These are phyloP conservation scores for Glycine latifolia DNA, from an alignment of 306 rosid genomes.

Conservation along the genomic window DNA sequence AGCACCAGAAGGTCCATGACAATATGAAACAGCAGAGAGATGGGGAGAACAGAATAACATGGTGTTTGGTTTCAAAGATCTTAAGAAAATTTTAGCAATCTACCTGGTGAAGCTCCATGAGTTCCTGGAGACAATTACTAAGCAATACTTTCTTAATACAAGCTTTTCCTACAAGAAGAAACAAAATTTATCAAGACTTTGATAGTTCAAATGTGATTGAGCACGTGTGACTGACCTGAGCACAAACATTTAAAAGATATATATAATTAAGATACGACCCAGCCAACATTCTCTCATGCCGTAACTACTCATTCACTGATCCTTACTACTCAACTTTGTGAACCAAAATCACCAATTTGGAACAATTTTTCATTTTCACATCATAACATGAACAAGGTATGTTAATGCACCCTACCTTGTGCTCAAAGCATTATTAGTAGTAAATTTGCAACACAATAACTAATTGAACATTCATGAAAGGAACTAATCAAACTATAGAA, in stretches of 20 bases:
- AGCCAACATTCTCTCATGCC: not conserved
- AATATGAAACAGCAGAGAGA: constrained; percentile 17
- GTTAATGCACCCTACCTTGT: not conserved
- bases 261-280: not conserved
- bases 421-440: not conserved
- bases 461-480: not conserved
- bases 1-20: constrained; percentile 4
- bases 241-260: not conserved
- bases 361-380: not conserved
- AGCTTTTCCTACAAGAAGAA: constrained; percentile 73
- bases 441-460: not conserved
- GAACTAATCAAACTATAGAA: constrained; percentile 21
- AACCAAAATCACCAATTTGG: not conserved
- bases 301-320: not conserved
- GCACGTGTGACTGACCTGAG: not conserved
- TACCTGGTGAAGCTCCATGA: constrained; percentile 99
- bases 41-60: not conserved
- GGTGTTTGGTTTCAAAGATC: constrained; percentile 34
- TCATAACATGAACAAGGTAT: not conserved
- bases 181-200: constrained; percentile 16
- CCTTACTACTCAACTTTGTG: not conserved
- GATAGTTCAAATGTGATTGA: not conserved
- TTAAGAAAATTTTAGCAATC: constrained; percentile 24
- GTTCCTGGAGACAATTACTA: constrained; percentile 97
- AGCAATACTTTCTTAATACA: constrained; percentile 98